phyloP scores from a whole-genome alignment of 139 green algal genomes.

The Chlorella sorokiniana region DNA sequence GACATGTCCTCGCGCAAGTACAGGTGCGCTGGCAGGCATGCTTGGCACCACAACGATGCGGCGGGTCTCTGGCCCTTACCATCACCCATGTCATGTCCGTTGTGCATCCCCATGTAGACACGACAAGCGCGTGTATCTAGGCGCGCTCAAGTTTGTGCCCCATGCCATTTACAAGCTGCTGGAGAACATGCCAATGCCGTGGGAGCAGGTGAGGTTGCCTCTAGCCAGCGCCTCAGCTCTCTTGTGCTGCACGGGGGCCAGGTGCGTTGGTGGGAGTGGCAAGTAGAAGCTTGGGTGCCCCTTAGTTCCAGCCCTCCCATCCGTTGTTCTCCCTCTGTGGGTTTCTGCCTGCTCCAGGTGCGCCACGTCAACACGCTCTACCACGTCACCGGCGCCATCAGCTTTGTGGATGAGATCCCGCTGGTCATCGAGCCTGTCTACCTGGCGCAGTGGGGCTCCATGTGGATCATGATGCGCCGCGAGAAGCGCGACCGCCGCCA shows the following conservation, averaged over 20 bases:
- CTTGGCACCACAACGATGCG: background rate
- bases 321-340: background rate
- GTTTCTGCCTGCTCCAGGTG: constrained; percentile 65
- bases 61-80: background rate
- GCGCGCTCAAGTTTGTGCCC: constrained; percentile 98
- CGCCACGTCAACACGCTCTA: constrained; percentile 96
- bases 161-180: constrained; percentile 99
- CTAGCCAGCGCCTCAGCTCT: no score
- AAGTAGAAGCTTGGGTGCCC: no score
- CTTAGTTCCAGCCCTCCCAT: no score
- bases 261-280: no score
- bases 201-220: constrained; percentile 86
- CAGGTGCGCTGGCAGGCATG: constrained; percentile 9
- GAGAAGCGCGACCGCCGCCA: constrained; percentile 99
- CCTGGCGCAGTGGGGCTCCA: constrained; percentile 97
- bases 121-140: constrained; percentile 99
- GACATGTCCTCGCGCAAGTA: constrained; percentile 99
- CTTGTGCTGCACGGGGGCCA: background rate
- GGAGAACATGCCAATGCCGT: constrained; percentile 99
- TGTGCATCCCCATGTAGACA: constrained; percentile 69
- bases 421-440: constrained; percentile 98
- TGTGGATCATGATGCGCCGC: constrained; percentile 99
- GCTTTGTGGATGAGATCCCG: constrained; percentile 98
- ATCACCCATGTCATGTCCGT: background rate
- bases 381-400: constrained; percentile 99